These are phyloP conservation scores for Penicillium cinerascens DNA, from an alignment of 495 filamentous ascomycete species.

Conservation along the genomic window DNA sequence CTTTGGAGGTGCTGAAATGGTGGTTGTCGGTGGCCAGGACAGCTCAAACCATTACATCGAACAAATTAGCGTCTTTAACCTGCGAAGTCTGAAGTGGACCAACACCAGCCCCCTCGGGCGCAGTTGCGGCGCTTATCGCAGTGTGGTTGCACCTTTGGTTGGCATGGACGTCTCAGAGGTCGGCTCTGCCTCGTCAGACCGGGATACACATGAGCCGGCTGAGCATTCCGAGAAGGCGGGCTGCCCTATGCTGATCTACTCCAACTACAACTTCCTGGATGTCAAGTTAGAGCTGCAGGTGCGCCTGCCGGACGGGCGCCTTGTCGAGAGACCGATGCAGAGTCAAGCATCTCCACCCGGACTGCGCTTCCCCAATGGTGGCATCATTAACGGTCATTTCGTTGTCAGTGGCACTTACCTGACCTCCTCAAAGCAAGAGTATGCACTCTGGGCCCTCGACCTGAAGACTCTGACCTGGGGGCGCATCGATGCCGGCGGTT, in stretches of 20 bases:
- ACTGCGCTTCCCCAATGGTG: slow-evolving; percentile 91
- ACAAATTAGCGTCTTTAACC: slow-evolving; percentile 95
- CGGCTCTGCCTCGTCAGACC: slow-evolving; percentile 49
- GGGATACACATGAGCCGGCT: slow-evolving; percentile 34
- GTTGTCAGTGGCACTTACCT: slow-evolving; percentile 96
- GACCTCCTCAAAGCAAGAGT: slow-evolving; percentile 96
- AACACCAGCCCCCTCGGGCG: slow-evolving; percentile 78
- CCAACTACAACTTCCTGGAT: slow-evolving; percentile 97
- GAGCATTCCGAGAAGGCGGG: slow-evolving; percentile 50
- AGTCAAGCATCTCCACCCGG: slow-evolving; percentile 85
- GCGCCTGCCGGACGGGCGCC: slow-evolving; percentile 74
- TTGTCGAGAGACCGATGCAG: slow-evolving; percentile 85
- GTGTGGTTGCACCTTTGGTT: slow-evolving; percentile 82
- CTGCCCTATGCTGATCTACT: slow-evolving; percentile 94
- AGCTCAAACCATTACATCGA: slow-evolving; percentile 98
- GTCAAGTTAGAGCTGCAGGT: slow-evolving; percentile 95
- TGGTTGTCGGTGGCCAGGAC: slow-evolving; percentile 94
- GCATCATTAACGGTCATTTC: slow-evolving; percentile 89
- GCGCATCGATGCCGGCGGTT: slow-evolving; percentile 92
- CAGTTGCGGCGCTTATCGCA: slow-evolving; percentile 93
- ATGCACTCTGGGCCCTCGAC: slow-evolving; percentile 94
- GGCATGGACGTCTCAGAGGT: slow-evolving; percentile 67
- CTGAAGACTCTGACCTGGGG: slow-evolving; percentile 85
- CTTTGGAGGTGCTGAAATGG: slow-evolving; percentile 91
- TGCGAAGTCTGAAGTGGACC: slow-evolving; percentile 94